phyloP scores from a whole-genome alignment of 495 filamentous ascomycete genomes.

The Neurospora sublineolata region DNA sequence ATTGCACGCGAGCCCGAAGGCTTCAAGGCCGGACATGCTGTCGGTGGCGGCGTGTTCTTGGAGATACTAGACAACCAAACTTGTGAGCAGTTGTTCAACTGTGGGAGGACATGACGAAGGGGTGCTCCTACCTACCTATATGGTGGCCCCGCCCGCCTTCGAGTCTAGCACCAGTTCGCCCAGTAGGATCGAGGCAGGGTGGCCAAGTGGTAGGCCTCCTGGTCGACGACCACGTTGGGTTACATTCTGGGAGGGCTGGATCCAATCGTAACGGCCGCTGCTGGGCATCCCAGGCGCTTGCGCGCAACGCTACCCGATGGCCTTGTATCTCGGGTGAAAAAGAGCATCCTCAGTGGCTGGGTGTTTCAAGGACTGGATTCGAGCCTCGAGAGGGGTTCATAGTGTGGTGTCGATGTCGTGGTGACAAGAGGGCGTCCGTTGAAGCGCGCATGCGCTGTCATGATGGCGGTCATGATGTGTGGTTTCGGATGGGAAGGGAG shows the following conservation, averaged over 20 bases:
- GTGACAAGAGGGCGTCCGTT: not conserved
- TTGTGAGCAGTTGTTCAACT: not conserved
- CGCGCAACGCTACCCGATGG: not conserved
- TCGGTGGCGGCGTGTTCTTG: not conserved
- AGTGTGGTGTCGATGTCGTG: not conserved
- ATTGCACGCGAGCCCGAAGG: slow-evolving; percentile 21
- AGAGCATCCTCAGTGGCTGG: not conserved
- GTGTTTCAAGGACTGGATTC: not conserved
- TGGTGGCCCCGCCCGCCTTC: not conserved
- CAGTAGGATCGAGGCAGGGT: not conserved
- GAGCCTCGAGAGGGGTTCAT: not conserved
- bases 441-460: not conserved
- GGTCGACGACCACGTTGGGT: not conserved
- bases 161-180: not conserved
- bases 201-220: not conserved
- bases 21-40: slow-evolving; percentile 15
- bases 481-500: not conserved
- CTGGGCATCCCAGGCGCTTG: not conserved
- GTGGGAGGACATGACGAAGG: not conserved
- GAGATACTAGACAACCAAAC: not conserved
- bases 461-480: not conserved
- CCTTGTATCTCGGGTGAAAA: not conserved
- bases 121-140: not conserved
- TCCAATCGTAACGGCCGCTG: no score
- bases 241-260: not conserved